Evolutionary conservation across 2,329 filamentous ascomycete genomes (phyloP).

Genomic region (Magnaporthales sp.): DNA sequence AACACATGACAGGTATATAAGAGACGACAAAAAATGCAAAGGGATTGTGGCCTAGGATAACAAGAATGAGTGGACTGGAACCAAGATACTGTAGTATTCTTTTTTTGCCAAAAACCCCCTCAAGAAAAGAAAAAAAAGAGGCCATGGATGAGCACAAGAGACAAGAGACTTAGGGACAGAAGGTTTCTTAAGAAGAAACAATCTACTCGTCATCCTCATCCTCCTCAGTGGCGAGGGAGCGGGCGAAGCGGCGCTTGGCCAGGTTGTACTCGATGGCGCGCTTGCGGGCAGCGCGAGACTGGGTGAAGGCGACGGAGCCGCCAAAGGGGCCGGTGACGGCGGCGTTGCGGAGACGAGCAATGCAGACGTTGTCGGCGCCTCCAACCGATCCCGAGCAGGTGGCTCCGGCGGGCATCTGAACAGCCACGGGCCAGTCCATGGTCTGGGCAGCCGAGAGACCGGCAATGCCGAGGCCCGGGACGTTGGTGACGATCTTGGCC

Average conservation of each 20-base stretch:
- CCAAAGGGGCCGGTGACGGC: slow-evolving; percentile 58
- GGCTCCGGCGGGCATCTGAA: slow-evolving; percentile 60
- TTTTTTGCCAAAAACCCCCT: background rate
- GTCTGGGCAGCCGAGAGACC: slow-evolving; percentile 51
- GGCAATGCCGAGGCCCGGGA: slow-evolving; percentile 46
- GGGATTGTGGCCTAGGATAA: background rate
- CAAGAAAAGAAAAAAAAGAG: background rate
- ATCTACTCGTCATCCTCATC: slow-evolving; percentile 2
- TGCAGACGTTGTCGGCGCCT: slow-evolving; percentile 53
- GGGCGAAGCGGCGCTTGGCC: slow-evolving; percentile 20
- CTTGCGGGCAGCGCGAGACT: slow-evolving; percentile 50
- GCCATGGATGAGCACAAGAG: background rate
- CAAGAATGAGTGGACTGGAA: background rate
- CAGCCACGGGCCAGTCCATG: slow-evolving; percentile 55
- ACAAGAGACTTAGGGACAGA: background rate
- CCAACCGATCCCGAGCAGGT: slow-evolving; percentile 52
- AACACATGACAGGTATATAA: background rate
- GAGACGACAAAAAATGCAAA: background rate
- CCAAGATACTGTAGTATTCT: background rate
- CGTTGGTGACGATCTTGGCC: slow-evolving; percentile 50
- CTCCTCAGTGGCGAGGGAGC: background rate
- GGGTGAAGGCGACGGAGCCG: slow-evolving; percentile 57
- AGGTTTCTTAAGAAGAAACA: background rate
- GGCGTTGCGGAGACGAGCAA: slow-evolving; percentile 55
- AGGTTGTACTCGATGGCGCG: slow-evolving; percentile 47